Conservation (phyloP, 1,139 yeast species). For the Groenewaldozyma auringiensis region DNA sequence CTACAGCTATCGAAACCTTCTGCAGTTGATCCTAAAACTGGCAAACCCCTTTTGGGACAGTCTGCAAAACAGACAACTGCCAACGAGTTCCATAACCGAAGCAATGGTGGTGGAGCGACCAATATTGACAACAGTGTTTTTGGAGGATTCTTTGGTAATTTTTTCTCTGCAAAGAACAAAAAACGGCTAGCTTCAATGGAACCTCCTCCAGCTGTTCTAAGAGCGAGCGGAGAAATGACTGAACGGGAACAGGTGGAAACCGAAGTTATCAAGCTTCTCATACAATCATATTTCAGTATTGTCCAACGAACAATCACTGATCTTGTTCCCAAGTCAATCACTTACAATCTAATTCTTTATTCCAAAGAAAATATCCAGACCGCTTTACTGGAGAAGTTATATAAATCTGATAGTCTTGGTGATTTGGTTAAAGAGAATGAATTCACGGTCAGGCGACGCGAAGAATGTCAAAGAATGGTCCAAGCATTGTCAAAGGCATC, state of each 20-base stretch:
- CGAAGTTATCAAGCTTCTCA: conserved; percentile 87
- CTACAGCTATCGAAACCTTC: conserved; percentile 67
- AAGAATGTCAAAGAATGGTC: conserved; percentile 92
- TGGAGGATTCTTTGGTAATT: conserved; percentile 88
- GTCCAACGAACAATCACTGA: conserved; percentile 93
- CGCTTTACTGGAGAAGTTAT: conserved; percentile 78
- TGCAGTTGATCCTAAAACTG: conserved; percentile 77
- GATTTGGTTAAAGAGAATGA: conserved; percentile 89
- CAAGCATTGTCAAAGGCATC: conserved; percentile 76
- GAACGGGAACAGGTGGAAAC: conserved; percentile 96
- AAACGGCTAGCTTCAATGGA: conserved; percentile 94
- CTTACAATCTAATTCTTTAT: conserved; percentile 79
- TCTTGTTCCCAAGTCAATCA: conserved; percentile 88
- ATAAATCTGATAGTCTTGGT: conserved; percentile 65
- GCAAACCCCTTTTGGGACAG: conserved; percentile 42
- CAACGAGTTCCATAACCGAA: background rate
- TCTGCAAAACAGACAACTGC: conserved; percentile 25
- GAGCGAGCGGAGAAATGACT: conserved; percentile 91
- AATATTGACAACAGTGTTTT: conserved; percentile 28
- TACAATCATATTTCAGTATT: conserved; percentile 81
- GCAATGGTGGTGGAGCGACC: conserved; percentile 9
- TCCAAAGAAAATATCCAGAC: conserved; percentile 87
- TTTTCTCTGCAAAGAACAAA: conserved; percentile 85
- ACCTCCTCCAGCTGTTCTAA: conserved; percentile 91
- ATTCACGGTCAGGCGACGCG: conserved; percentile 85